Evolutionary conservation across 2,329 filamentous ascomycete species (phyloP).

Genomic region (Verticillium nubilum): DNA sequence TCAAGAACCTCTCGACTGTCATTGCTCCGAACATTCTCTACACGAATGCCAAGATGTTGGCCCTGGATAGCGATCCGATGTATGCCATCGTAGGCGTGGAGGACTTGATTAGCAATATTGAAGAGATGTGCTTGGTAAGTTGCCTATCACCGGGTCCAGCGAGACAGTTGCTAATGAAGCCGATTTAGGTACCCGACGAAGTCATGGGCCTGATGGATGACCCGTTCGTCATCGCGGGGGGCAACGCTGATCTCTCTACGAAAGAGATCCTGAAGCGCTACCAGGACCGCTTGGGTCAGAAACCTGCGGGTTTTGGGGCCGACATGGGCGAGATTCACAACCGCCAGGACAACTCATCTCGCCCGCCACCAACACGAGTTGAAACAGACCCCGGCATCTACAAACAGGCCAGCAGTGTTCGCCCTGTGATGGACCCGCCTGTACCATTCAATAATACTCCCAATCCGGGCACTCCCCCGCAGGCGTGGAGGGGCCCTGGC

Average conservation of each 20-base stretch:
- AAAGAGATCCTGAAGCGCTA: slow-evolving; percentile 96
- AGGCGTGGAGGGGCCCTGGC: slow-evolving; percentile 42
- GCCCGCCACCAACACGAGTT: slow-evolving; percentile 56
- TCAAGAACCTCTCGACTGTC: slow-evolving; percentile 93
- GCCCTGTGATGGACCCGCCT: slow-evolving; percentile 64
- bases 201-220: slow-evolving; percentile 83
- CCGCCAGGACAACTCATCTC: slow-evolving; percentile 52
- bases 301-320: slow-evolving; percentile 44
- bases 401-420: slow-evolving; percentile 79
- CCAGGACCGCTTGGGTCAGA: slow-evolving; percentile 63
- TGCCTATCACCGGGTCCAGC: neutral
- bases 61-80: slow-evolving; percentile 83
- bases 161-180: slow-evolving; percentile 10
- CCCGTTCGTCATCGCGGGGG: slow-evolving; percentile 61
- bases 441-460: slow-evolving; percentile 27
- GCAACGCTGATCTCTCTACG: slow-evolving; percentile 81
- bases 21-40: slow-evolving; percentile 95
- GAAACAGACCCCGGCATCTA: slow-evolving; percentile 83
- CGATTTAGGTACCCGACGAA: slow-evolving; percentile 78
- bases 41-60: slow-evolving; percentile 58
- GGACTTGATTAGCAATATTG: slow-evolving; percentile 85
- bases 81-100: slow-evolving; percentile 90
- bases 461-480: slow-evolving; percentile 43
- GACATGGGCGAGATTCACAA: slow-evolving; percentile 53
- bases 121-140: slow-evolving; percentile 94